These are phyloP conservation scores for Pythium aristosporum DNA, from an alignment of 352 stramenopile genomes.

Conservation along the genomic window DNA sequence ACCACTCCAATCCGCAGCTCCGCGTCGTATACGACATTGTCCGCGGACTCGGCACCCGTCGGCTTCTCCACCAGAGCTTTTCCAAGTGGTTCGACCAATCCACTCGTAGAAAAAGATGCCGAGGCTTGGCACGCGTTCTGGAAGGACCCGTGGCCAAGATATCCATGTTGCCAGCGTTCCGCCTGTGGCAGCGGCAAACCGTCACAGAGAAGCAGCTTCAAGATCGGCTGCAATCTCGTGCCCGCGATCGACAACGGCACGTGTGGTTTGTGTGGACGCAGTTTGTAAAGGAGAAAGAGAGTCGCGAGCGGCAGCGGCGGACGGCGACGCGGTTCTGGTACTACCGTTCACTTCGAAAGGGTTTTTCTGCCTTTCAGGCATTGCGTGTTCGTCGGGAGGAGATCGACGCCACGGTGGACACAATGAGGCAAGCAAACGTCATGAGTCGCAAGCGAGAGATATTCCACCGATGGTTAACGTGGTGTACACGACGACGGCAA, in stretches of 20 bases:
- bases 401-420: not conserved
- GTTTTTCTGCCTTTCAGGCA: constrained; percentile 11
- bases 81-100: constrained; percentile 9
- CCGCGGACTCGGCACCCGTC: not conserved
- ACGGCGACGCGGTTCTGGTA: constrained; percentile 23
- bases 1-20: not conserved
- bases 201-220: not conserved
- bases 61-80: constrained; percentile 16
- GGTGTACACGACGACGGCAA: not conserved
- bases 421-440: not conserved
- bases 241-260: not conserved
- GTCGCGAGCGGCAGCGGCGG: constrained; percentile 5
- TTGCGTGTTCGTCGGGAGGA: not conserved
- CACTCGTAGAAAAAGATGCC: not conserved
- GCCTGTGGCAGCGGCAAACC: constrained; percentile 2
- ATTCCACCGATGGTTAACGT: not conserved
- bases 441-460: not conserved
- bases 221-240: not conserved
- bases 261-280: constrained; percentile 20
- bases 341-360: constrained; percentile 8
- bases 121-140: constrained; percentile 6
- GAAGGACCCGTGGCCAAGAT: constrained; percentile 6
- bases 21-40: constrained; percentile 11
- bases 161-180: constrained; percentile 4
- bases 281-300: constrained; percentile 13